Base-by-base conservation (phyloP, 2,329 filamentous ascomycete genomes). In the Colletotrichum karsti region DNA sequence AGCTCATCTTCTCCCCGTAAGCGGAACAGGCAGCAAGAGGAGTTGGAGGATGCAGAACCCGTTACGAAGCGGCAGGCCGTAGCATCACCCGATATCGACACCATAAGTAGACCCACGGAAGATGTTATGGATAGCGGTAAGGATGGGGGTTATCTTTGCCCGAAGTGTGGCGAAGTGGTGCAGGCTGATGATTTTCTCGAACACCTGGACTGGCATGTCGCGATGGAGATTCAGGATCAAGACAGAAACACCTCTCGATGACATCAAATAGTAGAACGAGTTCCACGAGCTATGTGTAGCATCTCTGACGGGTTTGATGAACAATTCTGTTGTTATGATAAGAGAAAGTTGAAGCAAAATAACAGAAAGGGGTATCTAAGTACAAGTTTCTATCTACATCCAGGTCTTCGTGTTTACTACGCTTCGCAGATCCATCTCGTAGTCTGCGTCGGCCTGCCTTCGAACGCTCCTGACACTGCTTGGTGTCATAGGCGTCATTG, bases 361-460 rank as follows among this genome's bases (percentile, higher is more conserved):
- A 22, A 56, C 4, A 13, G 28, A 56, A 56, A 5, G 35, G 54
- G 54, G 54, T 57, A 57, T 57, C 39, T 33, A 44, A 13, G n/a
- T n/a, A n/a, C 33, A 57, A 20, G 12, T 26, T 8, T 26, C 22
- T n/a, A 12, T 33, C 15, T 67, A 67, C 60, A 64, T 59, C 60
- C 60, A 64, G 15, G 46, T 26, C 37, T 59, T 67, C 8, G 53
- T 58, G 13, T 53, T 48, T 3, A 64, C 59, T 10, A 46, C 44
- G n/a, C 15, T 39, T 41, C 46, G 39, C 18, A 58, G n/a, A 7
- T 64, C 64, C 39, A 67, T 33, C 24, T 64, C 64, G 13, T 59
- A 64, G 5, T 59, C 53, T 18, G 30, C 64, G 24, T 54, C 24
- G 6, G 60, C 53, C 10, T 59, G 53, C 41, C 60, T 54, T 12